Evolutionary conservation across 352 stramenopile genomes (phyloP).

Genomic region (Globisporangium paddicum): DNA sequence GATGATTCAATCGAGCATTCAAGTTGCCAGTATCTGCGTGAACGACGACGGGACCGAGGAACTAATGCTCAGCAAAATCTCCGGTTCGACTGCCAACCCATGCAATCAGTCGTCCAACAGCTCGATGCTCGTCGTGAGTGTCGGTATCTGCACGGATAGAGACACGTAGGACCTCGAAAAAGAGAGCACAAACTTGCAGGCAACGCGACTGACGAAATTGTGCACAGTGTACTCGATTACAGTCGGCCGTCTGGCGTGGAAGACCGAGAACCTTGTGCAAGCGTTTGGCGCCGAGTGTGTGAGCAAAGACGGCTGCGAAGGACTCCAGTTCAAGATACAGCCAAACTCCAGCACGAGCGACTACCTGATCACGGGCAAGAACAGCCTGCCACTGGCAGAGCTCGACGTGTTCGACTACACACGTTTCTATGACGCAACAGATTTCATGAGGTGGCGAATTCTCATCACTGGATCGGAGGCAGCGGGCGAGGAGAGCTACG

Average conservation of each 20-base stretch:
- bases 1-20: slow-evolving; percentile 2
- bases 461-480: no score
- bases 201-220: neutral
- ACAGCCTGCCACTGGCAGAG: neutral
- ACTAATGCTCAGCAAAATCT: neutral
- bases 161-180: neutral
- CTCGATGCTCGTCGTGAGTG: slow-evolving; percentile 9
- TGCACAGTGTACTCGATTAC: slow-evolving; percentile 5
- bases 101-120: slow-evolving; percentile 5
- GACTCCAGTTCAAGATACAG: neutral
- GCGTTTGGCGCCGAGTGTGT: neutral
- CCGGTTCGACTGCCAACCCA: neutral
- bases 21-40: slow-evolving; percentile 13
- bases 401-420: no score
- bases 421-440: no score
- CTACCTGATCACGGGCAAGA: neutral
- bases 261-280: neutral
- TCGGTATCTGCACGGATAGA: neutral
- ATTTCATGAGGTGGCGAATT: no score
- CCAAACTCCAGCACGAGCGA: slow-evolving; percentile 7
- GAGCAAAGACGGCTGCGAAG: neutral
- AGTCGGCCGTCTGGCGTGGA: slow-evolving; percentile 4
- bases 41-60: slow-evolving; percentile 8
- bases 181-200: no score
- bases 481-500: neutral